A percentile compares a stretch with the other conserved stretches of the same genome.
Evolutionary conservation across 495 filamentous ascomycete species (phyloP).

Genomic region (Annulohypoxylon bovei): DNA sequence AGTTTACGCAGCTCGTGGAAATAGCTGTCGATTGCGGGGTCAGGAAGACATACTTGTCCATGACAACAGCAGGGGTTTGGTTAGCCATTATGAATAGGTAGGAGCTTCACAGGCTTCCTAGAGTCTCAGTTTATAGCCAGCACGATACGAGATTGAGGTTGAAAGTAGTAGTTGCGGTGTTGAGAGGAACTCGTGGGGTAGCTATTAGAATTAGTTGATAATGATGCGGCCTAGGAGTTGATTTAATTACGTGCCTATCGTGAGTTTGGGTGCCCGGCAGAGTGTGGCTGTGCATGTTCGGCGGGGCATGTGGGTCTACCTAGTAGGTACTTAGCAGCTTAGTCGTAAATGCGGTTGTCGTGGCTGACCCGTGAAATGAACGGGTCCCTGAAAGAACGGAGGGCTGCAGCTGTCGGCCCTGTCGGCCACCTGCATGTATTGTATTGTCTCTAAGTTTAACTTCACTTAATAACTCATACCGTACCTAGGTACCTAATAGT

Average conservation of each 20-base stretch:
- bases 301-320: constrained; percentile 3
- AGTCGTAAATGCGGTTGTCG: not conserved
- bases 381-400: not conserved
- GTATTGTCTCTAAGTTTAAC: not conserved
- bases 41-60: constrained; percentile 95
- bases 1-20: not conserved
- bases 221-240: constrained; percentile 29
- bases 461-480: not conserved
- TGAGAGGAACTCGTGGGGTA: constrained; percentile 33
- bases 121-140: constrained; percentile 29
- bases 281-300: constrained; percentile 32
- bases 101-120: constrained; percentile 36
- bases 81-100: constrained; percentile 73
- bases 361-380: not conserved
- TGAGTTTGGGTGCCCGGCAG: constrained; percentile 19
- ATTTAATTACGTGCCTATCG: constrained; percentile 42
- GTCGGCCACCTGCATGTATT: not conserved
- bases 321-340: not conserved
- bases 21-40: constrained; percentile 30
- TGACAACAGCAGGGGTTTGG: constrained; percentile 99
- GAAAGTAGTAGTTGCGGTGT: constrained; percentile 17
- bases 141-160: not conserved
- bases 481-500: no score
- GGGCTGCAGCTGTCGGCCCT: not conserved
- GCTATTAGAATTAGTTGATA: constrained; percentile 28